These are phyloP conservation scores for Beauveria sp. DNA, from an alignment of 2,329 filamentous ascomycete genomes.

Conservation along the genomic window DNA sequence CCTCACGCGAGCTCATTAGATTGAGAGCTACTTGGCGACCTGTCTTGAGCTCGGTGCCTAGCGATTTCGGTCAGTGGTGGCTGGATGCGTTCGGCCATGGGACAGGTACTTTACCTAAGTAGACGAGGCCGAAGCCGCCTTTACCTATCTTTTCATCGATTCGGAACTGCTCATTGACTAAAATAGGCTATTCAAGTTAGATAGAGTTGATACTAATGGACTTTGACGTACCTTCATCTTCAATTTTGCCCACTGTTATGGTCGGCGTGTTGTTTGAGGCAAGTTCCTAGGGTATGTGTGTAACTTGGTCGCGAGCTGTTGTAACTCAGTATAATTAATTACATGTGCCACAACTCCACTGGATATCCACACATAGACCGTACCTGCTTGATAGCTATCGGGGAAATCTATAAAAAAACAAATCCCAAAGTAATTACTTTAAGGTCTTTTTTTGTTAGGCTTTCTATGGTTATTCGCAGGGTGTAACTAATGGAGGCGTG, in stretches of 20 bases:
- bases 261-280: neutral
- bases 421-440: too few relatives aligned
- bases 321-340: neutral
- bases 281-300: neutral
- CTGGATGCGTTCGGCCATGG: neutral
- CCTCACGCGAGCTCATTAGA: neutral
- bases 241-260: neutral
- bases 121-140: neutral
- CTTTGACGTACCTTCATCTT: neutral
- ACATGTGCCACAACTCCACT: too few relatives aligned
- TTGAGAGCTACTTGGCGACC: neutral
- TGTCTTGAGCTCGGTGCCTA: neutral
- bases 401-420: too few relatives aligned
- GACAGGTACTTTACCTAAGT: neutral
- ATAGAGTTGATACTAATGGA: neutral
- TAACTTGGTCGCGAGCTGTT: neutral
- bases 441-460: too few relatives aligned
- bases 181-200: neutral
- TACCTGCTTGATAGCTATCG: too few relatives aligned
- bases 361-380: too few relatives aligned
- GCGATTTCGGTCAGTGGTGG: neutral
- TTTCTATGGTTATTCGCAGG: too few relatives aligned
- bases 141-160: neutral
- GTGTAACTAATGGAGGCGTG: too few relatives aligned
- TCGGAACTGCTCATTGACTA: neutral